Evolutionary conservation across 2,329 filamentous ascomycete genomes (phyloP), one percentile per base, ranked within the genome.

Genomic region (Aspergillus terreus): DNA sequence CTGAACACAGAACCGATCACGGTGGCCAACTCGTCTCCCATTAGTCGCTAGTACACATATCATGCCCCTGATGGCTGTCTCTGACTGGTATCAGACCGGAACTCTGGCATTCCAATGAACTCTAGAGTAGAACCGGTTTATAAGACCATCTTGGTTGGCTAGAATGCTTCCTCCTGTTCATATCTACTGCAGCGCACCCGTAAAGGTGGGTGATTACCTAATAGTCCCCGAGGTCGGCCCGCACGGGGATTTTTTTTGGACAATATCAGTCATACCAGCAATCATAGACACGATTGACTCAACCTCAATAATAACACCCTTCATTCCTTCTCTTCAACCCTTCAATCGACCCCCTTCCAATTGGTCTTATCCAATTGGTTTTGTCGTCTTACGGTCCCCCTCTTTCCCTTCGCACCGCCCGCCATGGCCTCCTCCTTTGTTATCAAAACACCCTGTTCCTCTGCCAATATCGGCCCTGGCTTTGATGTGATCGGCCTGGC

Each of bases 401-500:
- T 38, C 35, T 17, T 45, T 36, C 17, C n/a, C 30, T 35, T 23
- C 35, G 12, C 19, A n/a, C 15, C 45, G 23, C 36, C 46, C 25
- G 49, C 51, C 44, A 59, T 59, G 58, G 46, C 58, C 54, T 58
- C 61, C 46, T 83, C 82, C 49, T 86, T 88, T 72, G 76, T 81
- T 61, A 88, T 91, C 78, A 84, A 82, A 75, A 90, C 90, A 56
- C 92, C 92, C 59, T 95, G 90, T 77, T 97, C 92, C 54, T 96
- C 92, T 56, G 92, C 92, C 76, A 97, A 97, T 78, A 96, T 97
- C 68, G 92, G 90, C 61, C 92, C 92, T 45, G 92, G 92, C 53
- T 99, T 97, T 79, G 92, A 99, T 78, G 92, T 96, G 64, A 96
- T 97, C 70, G 75, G 94, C 61, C 86, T 99, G 56, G 92, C 92